Evolutionary conservation across 139 green algal species (phyloP).

Genomic region (Auxenochlorella pyrenoidosa): DNA sequence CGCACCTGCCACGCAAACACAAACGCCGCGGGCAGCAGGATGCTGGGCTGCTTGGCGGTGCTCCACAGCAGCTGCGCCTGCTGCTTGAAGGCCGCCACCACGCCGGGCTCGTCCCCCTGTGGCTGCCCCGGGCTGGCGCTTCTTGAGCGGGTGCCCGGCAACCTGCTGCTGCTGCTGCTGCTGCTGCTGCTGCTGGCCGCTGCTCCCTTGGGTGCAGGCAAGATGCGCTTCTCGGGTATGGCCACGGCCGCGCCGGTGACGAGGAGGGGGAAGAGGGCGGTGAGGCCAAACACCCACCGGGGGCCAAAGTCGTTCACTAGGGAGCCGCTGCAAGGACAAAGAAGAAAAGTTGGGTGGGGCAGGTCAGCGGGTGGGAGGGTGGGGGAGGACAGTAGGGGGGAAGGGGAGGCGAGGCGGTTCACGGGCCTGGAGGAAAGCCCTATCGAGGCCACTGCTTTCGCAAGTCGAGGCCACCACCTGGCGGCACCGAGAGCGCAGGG

Average conservation of each 20-base stretch:
- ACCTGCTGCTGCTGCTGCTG: background rate
- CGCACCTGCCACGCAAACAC: conserved; percentile 81
- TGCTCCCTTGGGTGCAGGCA: background rate
- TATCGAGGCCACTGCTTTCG: too few relatives aligned
- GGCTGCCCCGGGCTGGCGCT: background rate
- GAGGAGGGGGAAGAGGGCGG: conserved; percentile 78
- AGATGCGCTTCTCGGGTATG: conserved; percentile 65
- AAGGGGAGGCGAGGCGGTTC: background rate
- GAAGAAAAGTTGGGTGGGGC: too few relatives aligned
- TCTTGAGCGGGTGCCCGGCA: background rate
- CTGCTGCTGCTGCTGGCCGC: background rate
- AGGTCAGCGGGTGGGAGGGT: background rate
- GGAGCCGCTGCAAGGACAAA: conserved; percentile 63
- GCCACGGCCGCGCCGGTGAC: conserved; percentile 60
- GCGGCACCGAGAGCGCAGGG: too few relatives aligned
- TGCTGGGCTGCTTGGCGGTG: conserved; percentile 61
- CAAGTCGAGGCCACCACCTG: too few relatives aligned
- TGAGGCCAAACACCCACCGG: conserved; percentile 74
- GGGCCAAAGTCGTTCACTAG: conserved; percentile 77
- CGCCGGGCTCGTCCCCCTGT: background rate
- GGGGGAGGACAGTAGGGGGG: background rate
- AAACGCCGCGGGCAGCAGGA: conserved; percentile 80
- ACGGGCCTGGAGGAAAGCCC: too few relatives aligned
- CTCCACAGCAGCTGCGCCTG: conserved; percentile 60
- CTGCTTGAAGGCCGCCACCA: conserved; percentile 34